Evolutionary conservation across 768 basidiomycete species (phyloP).

Genomic region (Exidia glandulosa): DNA sequence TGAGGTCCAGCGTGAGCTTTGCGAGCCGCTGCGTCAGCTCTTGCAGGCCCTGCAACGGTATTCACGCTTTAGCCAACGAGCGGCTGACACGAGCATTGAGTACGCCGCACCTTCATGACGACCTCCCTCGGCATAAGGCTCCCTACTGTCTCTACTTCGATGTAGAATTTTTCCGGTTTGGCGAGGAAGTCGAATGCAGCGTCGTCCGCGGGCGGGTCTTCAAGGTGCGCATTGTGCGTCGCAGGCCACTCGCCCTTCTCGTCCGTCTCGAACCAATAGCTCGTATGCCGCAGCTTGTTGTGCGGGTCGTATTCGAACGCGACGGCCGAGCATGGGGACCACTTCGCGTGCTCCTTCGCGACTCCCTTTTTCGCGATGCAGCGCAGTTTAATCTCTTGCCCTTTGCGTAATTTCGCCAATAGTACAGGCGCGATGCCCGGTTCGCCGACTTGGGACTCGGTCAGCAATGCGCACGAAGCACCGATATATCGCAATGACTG

Average conservation of each 20-base stretch:
- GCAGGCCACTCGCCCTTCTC: constrained; percentile 84
- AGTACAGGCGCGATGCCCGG: constrained; percentile 56
- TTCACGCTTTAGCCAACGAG: no score
- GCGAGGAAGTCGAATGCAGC: constrained; percentile 82
- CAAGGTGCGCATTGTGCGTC: constrained; percentile 74
- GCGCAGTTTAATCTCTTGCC: constrained; percentile 75
- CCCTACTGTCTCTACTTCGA: constrained; percentile 91
- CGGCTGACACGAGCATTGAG: not conserved
- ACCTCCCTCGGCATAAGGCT: constrained; percentile 83
- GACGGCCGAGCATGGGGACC: constrained; percentile 93
- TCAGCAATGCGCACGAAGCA: constrained; percentile 3
- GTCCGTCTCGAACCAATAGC: constrained; percentile 86
- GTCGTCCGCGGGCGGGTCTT: constrained; percentile 69
- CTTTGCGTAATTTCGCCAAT: constrained; percentile 86
- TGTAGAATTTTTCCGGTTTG: constrained; percentile 83
- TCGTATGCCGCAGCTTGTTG: constrained; percentile 93
- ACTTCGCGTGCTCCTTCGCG: constrained; percentile 98
- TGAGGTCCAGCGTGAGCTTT: constrained; percentile 65
- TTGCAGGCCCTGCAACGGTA: constrained; percentile 46
- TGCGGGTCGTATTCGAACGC: constrained; percentile 97
- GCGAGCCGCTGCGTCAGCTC: constrained; percentile 75
- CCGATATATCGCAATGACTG: constrained; percentile 2
- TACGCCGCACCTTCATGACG: constrained; percentile 55
- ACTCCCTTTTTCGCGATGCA: constrained; percentile 96
- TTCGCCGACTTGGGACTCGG: constrained; percentile 36